Conservation (phyloP, 495 filamentous ascomycete genomes). For the Lophiotrema nucula region DNA sequence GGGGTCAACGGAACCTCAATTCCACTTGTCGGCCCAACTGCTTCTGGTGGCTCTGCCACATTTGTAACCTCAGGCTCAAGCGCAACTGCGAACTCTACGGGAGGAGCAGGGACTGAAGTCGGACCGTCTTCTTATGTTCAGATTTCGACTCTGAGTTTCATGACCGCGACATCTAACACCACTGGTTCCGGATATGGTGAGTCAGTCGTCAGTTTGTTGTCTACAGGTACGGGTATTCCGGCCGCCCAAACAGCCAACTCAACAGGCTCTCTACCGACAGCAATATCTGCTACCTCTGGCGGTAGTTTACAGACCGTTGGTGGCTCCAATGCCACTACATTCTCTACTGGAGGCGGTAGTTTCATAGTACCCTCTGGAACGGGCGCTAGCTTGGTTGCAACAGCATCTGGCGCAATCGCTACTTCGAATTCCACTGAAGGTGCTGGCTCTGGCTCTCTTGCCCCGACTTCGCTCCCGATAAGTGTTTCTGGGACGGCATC, state of each 20-base stretch:
- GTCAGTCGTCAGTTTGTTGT: too few species aligned
- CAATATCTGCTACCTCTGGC: background rate
- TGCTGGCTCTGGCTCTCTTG: background rate
- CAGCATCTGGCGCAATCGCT: background rate
- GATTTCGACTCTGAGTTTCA: too few species aligned
- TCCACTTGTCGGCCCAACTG: too few species aligned
- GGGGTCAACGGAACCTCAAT: background rate
- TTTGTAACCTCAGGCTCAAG: background rate
- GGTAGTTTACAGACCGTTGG: background rate
- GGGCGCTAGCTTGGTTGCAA: background rate
- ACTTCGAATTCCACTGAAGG: constrained; percentile 11
- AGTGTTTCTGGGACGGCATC: too few species aligned
- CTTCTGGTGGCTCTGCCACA: background rate
- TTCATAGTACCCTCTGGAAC: background rate
- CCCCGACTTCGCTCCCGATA: background rate
- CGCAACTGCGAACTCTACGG: constrained; percentile 8
- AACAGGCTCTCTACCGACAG: background rate
- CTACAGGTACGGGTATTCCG: too few species aligned
- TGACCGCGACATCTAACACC: background rate
- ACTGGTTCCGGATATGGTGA: background rate
- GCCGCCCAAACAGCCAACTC: background rate
- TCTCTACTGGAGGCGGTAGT: background rate
- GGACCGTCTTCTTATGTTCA: too few species aligned
- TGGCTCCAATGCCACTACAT: background rate
- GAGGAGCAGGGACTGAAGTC: background rate